Conservation (phyloP, 768 basidiomycete species). For the Butyriboletus loyo region DNA sequence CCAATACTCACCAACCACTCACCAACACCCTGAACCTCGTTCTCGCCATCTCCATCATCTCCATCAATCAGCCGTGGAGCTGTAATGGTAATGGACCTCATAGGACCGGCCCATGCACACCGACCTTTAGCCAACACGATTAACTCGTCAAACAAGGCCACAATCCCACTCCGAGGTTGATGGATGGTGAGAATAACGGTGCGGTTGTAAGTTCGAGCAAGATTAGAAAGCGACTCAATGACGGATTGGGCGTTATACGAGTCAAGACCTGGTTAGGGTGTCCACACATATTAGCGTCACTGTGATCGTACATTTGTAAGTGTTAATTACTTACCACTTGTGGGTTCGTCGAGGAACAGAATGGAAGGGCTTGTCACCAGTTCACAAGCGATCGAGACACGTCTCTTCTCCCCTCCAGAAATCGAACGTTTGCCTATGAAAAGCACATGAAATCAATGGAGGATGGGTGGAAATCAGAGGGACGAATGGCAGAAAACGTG, state of each 20-base stretch:
- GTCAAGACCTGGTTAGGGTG: conserved; percentile 64
- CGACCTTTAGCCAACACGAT: conserved; percentile 83
- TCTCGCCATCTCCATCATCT: conserved; percentile 7
- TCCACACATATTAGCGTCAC: background rate
- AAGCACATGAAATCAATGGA: background rate
- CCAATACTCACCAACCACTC: conserved; percentile 79
- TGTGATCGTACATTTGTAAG: background rate
- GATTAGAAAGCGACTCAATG: conserved; percentile 79
- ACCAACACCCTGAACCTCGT: conserved; percentile 26
- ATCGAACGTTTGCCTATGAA: conserved; percentile 79
- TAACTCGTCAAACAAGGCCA: conserved; percentile 91
- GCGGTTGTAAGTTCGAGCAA: conserved; percentile 86
- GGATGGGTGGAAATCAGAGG: background rate
- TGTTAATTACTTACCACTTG: conserved; percentile 62
- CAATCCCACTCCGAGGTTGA: conserved; percentile 96
- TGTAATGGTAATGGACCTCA: conserved; percentile 11
- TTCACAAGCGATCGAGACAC: conserved; percentile 97
- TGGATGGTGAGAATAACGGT: conserved; percentile 98
- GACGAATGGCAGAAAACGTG: background rate
- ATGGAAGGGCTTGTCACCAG: conserved; percentile 96
- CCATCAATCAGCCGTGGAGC: conserved; percentile 5
- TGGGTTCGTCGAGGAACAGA: conserved; percentile 95
- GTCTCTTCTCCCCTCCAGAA: conserved; percentile 95
- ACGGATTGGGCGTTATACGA: conserved; percentile 96
- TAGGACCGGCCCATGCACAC: conserved; percentile 33